A percentile compares a stretch with the other conserved stretches of the same genome.
These are phyloP conservation scores for Diatrype stigma DNA, from an alignment of 2,329 filamentous ascomycete genomes.

Conservation along the genomic window DNA sequence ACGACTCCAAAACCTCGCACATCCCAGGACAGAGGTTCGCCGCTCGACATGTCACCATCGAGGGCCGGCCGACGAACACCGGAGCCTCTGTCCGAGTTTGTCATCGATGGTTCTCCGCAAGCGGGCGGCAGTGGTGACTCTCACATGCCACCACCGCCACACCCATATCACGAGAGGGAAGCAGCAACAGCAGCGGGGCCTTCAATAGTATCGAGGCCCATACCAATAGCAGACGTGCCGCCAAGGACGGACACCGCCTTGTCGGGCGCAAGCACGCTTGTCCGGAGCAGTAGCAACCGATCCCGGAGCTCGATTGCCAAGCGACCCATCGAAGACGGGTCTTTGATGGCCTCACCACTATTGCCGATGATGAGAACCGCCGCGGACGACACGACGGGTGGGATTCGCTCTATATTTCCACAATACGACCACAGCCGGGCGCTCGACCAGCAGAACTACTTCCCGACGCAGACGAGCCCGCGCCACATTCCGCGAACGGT, in stretches of 20 bases:
- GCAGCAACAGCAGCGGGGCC: too few species aligned
- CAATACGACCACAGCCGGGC: slow-evolving; percentile 65
- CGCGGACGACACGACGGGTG: too few species aligned
- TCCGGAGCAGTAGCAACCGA: slow-evolving; percentile 43
- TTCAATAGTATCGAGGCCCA: slow-evolving; percentile 35
- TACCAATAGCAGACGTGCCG: slow-evolving; percentile 38
- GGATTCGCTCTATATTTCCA: slow-evolving; percentile 71
- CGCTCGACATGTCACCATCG: slow-evolving; percentile 27
- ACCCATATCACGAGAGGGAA: slow-evolving; percentile 23
- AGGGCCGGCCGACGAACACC: slow-evolving; percentile 22
- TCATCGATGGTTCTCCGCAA: slow-evolving; percentile 25
- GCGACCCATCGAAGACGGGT: slow-evolving; percentile 37
- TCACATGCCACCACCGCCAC: slow-evolving; percentile 17
- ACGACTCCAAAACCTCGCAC: slow-evolving; percentile 33
- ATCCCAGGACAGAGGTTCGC: slow-evolving; percentile 19
- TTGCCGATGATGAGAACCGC: too few species aligned
- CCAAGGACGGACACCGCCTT: slow-evolving; percentile 47
- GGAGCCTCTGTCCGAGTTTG: slow-evolving; percentile 23
- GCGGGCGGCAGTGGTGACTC: slow-evolving; percentile 7
- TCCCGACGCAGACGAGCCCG: slow-evolving; percentile 61
- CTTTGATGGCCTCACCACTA: too few species aligned
- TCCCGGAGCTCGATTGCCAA: slow-evolving; percentile 57
- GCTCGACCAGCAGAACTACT: slow-evolving; percentile 66
- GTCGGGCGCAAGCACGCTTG: slow-evolving; percentile 46
- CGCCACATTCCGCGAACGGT: slow-evolving; percentile 59